Conservation (phyloP, 1,284 basidiomycete genomes). For the Boletus semigastroideus region DNA sequence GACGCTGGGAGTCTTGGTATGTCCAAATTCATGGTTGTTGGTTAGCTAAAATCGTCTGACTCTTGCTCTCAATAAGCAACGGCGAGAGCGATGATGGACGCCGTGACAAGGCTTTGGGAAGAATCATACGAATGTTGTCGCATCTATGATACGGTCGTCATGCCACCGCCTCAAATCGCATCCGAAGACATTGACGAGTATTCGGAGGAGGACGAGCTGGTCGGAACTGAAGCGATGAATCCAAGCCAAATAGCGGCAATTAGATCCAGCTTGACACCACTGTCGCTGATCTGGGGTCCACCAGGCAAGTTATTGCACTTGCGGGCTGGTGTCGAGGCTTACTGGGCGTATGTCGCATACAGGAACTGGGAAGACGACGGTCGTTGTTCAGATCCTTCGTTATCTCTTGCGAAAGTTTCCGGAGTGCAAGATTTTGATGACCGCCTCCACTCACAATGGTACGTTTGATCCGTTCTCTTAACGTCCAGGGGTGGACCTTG, state of each 20-base stretch:
- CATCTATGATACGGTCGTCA: slow-evolving; percentile 48
- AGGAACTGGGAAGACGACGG: slow-evolving; percentile 72
- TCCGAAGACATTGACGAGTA: not conserved
- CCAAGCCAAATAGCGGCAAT: slow-evolving; percentile 54
- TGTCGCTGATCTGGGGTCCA: slow-evolving; percentile 66
- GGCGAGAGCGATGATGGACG: slow-evolving; percentile 62
- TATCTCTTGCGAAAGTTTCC: slow-evolving; percentile 40
- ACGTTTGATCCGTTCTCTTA: not conserved
- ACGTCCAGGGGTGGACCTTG: not conserved
- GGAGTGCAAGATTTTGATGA: slow-evolving; percentile 56
- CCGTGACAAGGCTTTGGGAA: slow-evolving; percentile 45
- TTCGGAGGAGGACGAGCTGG: slow-evolving; percentile 19
- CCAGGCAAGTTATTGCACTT: slow-evolving; percentile 43
- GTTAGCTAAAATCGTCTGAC: not conserved
- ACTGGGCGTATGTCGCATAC: not conserved
- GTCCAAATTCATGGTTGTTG: slow-evolving; percentile 18
- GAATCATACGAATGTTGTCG: slow-evolving; percentile 46
- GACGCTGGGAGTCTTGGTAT: slow-evolving; percentile 57
- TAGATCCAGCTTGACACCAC: slow-evolving; percentile 37
- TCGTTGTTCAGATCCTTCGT: slow-evolving; percentile 58
- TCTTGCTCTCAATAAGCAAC: slow-evolving; percentile 42
- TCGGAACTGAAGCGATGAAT: slow-evolving; percentile 40
- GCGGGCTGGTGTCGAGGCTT: not conserved
- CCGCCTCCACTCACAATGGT: slow-evolving; percentile 69
- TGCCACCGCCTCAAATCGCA: slow-evolving; percentile 16